Evolutionary conservation across 192 early-diverging fungal species (phyloP).

Genomic region (Backusella macrospora): DNA sequence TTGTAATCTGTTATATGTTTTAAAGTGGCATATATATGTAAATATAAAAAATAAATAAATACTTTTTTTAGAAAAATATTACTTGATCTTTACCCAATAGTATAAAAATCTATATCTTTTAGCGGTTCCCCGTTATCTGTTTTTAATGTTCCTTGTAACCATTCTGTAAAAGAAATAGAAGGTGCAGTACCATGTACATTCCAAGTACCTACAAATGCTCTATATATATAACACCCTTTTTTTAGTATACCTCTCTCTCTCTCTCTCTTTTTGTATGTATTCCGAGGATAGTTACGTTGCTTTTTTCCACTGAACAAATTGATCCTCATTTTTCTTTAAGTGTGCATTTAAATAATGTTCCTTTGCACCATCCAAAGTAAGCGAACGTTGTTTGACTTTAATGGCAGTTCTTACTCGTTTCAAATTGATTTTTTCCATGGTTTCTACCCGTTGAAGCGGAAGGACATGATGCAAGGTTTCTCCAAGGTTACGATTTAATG

Average conservation of each 20-base stretch:
- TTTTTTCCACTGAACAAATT: slow-evolving; percentile 43
- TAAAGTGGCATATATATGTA: not conserved
- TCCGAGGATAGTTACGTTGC: slow-evolving; percentile 18
- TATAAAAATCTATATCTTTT: slow-evolving; percentile 65
- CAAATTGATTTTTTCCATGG: slow-evolving; percentile 25
- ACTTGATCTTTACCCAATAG: slow-evolving; percentile 59
- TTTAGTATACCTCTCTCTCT: not conserved
- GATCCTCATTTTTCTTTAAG: slow-evolving; percentile 39
- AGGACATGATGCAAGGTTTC: slow-evolving; percentile 24
- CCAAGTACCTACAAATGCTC: slow-evolving; percentile 85
- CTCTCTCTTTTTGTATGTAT: not conserved
- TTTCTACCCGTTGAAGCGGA: slow-evolving; percentile 28
- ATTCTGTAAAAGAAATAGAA: slow-evolving; percentile 58
- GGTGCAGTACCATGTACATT: slow-evolving; percentile 84
- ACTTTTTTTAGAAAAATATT: not conserved
- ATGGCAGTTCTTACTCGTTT: slow-evolving; percentile 12
- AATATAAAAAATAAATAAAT: not conserved
- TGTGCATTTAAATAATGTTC: slow-evolving; percentile 37
- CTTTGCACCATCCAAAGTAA: slow-evolving; percentile 13
- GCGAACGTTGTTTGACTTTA: not conserved
- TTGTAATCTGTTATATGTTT: slow-evolving; percentile 86
- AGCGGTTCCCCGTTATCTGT: slow-evolving; percentile 43
- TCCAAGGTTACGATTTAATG: not conserved
- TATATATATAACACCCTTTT: slow-evolving; percentile 16
- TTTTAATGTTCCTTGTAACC: slow-evolving; percentile 57